Evolutionary conservation across 495 filamentous ascomycete species (phyloP), one percentile per base, ranked within the genome.

Genomic region (Aspergillus ellipticus): DNA sequence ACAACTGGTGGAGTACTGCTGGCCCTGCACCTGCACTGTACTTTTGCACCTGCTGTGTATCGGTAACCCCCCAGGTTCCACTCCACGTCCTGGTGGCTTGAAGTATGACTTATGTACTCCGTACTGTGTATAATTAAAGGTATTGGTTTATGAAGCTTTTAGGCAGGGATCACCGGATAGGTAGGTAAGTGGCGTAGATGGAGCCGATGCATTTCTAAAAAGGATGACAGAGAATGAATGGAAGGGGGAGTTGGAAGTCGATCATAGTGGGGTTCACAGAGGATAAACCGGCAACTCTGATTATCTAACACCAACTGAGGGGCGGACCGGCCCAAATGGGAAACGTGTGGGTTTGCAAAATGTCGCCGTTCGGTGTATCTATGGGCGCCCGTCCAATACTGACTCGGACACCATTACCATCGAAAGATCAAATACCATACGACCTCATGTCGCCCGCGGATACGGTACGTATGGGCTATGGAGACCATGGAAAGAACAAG

Each of bases 221-320:
- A 39, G 35, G 35, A 39, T 39, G 35, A 39, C 35, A 39, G 35
- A 39, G 35, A 39, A 39, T 15, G 35, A 39, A 39, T 39, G 35
- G 35, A 39, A 39, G 35, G 35, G 35, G 35, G 35, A 39, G 35
- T 39, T n/a, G 43, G 20, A 29, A 47, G 35, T 37, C 37, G 45
- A 50, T 50, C 45, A 35, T 45, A 29, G 46, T 54, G 51, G 56
- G 51, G 56, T 41, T 24, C 3, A 42, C 28, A 39, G 13, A 22
- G 53, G 37, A 45, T 31, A 58, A 41, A 50, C 19, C 24, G n/a
- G 29, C 31, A 51, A 41, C 24, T 37, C 26, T 48, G 45, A 48
- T 48, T 48, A 48, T 48, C 16, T 29, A 29, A 48, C 22, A 28
- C 20, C 37, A 39, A 21, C 37, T 51, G 49, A 51, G 49, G 48